Base-by-base conservation (phyloP, 2,329 filamentous ascomycete species). In the Emergomyces pasteurianus region DNA sequence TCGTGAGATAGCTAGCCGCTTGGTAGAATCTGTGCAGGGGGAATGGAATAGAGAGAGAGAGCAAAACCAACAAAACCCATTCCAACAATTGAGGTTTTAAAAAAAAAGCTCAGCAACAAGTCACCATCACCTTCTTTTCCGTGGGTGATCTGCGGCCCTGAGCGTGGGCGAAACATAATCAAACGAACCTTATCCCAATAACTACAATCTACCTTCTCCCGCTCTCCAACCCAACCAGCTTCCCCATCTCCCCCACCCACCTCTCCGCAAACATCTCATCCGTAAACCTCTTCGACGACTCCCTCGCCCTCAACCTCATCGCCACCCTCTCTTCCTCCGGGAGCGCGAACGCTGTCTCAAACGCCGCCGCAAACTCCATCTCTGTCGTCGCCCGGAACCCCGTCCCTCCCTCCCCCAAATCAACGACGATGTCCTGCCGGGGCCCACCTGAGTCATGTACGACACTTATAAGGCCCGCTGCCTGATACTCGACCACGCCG, bases 401-500 rank as follows among this genome's bases (percentile, higher is more conserved):
- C 83, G 70, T 96, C 65, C 94, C 86, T 46, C 91, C 83, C 65
- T 86, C 75, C 65, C 92, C 85, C 42, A 94, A 78, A 12, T 88
- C 81, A 10, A 90, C 83, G 18, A 97, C 92, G 66, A 99, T 99
- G 71, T 99, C 94, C 64, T 90, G 76, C 75, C 94, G 96, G 1
- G 94, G 94, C 0, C 94, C 94, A 9, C 92, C 94, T 58, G 89
- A 94, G 73, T 96, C 81, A 69, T 99, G 94, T 9, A 97, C 94
- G 0, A 99, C 92, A 5, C 88, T 86, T 61, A 99, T 91, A 61
- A 99, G 79, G 0, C 94, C 94, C 0, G 94, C 94, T 3, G 94
- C 94, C 72, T 97, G 92, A 71, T 97, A 99, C 78, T 99, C 94
- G 47, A 99, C 94, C 18, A 97, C 92, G 1, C 94, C 94, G 62